These are phyloP conservation scores for Stenocarpella maydis DNA, from an alignment of 2,329 filamentous ascomycete genomes.

Conservation along the genomic window DNA sequence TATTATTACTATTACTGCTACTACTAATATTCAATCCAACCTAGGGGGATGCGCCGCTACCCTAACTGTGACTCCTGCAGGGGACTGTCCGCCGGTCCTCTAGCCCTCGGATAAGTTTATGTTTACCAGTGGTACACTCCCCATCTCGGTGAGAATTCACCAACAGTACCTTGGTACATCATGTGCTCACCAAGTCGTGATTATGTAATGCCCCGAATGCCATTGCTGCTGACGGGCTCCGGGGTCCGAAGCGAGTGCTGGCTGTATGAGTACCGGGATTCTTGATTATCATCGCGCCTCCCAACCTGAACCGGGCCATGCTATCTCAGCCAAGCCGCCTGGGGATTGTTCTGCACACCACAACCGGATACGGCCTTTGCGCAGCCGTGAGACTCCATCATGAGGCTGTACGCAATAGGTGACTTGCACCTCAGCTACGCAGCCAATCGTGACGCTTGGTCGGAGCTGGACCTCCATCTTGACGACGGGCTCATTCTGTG, in stretches of 20 bases:
- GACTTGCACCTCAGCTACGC: constrained; percentile 48
- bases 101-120: no score
- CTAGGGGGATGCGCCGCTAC: no score
- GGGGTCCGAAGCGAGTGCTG: constrained; percentile 3
- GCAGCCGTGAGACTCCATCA: not conserved
- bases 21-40: no score
- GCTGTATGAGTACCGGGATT: not conserved
- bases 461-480: constrained; percentile 43
- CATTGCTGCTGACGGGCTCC: constrained; percentile 19
- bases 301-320: not conserved
- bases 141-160: not conserved
- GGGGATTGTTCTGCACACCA: not conserved
- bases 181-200: not conserved
- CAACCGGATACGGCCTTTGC: not conserved
- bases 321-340: not conserved
- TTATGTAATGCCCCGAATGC: constrained; percentile 4
- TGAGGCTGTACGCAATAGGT: constrained; percentile 48
- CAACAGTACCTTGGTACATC: not conserved
- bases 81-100: no score
- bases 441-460: constrained; percentile 44
- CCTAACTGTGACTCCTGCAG: no score
- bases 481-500: constrained; percentile 48
- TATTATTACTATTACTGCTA: no score
- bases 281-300: no score
- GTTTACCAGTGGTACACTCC: no score